Conservation (phyloP, 202 grass and related monocot species). For the Eragrostis tef region DNA sequence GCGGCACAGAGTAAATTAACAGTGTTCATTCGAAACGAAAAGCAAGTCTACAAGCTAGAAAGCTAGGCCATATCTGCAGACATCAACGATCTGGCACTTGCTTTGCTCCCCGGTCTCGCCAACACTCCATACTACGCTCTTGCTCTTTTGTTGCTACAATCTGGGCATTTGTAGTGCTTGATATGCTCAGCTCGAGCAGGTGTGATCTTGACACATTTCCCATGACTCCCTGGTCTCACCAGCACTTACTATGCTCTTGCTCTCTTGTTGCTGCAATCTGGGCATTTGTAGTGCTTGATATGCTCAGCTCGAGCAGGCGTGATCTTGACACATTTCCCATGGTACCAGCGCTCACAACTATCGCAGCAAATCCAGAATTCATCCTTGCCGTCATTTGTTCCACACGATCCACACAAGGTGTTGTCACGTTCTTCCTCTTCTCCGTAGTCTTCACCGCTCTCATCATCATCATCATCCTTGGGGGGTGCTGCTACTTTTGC, state of each 20-base stretch:
- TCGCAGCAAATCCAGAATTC: conserved; percentile 99
- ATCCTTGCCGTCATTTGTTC: conserved; percentile 75
- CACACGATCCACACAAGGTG: conserved; percentile 82
- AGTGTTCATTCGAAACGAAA: conserved; percentile 50
- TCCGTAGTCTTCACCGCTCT: conserved; percentile 67
- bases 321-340: conserved; percentile 94
- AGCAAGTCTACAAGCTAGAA: conserved; percentile 59
- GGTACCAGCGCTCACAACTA: conserved; percentile 88
- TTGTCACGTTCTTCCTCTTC: conserved; percentile 85
- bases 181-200: conserved; percentile 92
- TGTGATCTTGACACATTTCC: conserved; percentile 90
- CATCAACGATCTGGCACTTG: conserved; percentile 14
- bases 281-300: conserved; percentile 99
- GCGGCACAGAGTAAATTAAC: conserved; percentile 47
- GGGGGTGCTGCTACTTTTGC: conserved; percentile 50
- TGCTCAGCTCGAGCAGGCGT: conserved; percentile 89
- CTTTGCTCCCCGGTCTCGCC: neutral
- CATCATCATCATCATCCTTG: conserved; percentile 81
- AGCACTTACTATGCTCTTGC: conserved; percentile 68
- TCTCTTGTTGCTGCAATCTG: conserved; percentile 85
- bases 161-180: conserved; percentile 98
- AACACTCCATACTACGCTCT: conserved; percentile 46
- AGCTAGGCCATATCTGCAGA: conserved; percentile 59
- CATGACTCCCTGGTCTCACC: no score
- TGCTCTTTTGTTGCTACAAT: conserved; percentile 79